Percentiles rank a stretch among this genome's conserved stretches.
These are phyloP conservation scores for Candida tetrigidarum DNA, from an alignment of 1,139 yeast species.

Conservation along the genomic window DNA sequence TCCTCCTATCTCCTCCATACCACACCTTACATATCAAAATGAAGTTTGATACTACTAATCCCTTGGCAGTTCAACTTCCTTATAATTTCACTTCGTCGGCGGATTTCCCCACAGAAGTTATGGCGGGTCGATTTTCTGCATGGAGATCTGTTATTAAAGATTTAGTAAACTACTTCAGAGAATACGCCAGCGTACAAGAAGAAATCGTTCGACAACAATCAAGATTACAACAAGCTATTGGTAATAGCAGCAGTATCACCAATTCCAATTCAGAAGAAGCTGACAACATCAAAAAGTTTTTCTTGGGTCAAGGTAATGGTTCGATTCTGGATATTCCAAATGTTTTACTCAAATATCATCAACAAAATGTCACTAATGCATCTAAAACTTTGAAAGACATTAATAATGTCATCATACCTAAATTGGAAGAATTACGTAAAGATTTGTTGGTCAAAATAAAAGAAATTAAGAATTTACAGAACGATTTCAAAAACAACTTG, in stretches of 20 bases:
- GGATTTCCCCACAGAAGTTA: constrained; percentile 78
- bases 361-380: constrained; percentile 68
- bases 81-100: constrained; percentile 32
- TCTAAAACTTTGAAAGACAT: constrained; percentile 75
- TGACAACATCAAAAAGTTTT: constrained; percentile 47
- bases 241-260: constrained; percentile 18
- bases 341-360: constrained; percentile 73
- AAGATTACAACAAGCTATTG: constrained; percentile 79
- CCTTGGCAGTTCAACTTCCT: constrained; percentile 44
- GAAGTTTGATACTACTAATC: constrained; percentile 28
- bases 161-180: constrained; percentile 72
- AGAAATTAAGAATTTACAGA: constrained; percentile 79
- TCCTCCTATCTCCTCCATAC: neutral
- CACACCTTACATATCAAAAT: constrained; percentile 12
- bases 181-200: constrained; percentile 84
- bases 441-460: constrained; percentile 84
- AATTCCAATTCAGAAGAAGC: constrained; percentile 15
- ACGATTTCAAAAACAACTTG: constrained; percentile 82
- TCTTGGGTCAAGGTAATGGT: constrained; percentile 77
- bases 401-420: constrained; percentile 70
- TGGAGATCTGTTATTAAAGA: constrained; percentile 86
- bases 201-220: constrained; percentile 84
- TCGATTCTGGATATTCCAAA: constrained; percentile 84
- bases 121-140: constrained; percentile 81
- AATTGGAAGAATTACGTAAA: constrained; percentile 81